Evolutionary conservation across 345 rosid genomes (phyloP).

Genomic region (Trapa incisa): DNA sequence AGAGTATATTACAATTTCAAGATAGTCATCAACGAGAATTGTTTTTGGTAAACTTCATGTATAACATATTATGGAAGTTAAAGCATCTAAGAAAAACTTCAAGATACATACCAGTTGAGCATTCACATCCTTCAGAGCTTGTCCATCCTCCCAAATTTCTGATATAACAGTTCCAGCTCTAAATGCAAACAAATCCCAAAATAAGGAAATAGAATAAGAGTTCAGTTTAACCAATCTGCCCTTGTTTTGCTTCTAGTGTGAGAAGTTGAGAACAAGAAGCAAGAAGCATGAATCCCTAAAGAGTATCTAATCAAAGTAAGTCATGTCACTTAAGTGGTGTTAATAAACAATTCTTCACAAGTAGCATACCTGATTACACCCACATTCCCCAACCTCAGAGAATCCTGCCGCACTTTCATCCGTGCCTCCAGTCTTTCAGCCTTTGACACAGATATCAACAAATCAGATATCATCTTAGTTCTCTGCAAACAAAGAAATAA

Average conservation of each 20-base stretch:
- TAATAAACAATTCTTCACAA: slow-evolving; percentile 1
- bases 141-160: slow-evolving; percentile 99
- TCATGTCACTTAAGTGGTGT: neutral
- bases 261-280: too few relatives aligned
- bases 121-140: slow-evolving; percentile 85
- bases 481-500: slow-evolving; percentile 44
- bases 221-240: neutral
- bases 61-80: neutral
- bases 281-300: too few relatives aligned
- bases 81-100: neutral
- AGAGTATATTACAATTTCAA: neutral
- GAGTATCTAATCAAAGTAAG: too few relatives aligned
- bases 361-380: slow-evolving; percentile 76
- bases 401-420: slow-evolving; percentile 88
- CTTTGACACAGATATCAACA: slow-evolving; percentile 89
- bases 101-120: slow-evolving; percentile 66
- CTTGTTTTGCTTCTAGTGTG: neutral
- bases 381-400: slow-evolving; percentile 91
- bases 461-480: slow-evolving; percentile 77
- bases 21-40: neutral
- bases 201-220: neutral
- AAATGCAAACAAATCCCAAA: slow-evolving; percentile 7
- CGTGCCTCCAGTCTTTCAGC: slow-evolving; percentile 98
- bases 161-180: slow-evolving; percentile 97
- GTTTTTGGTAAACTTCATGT: neutral